Percentiles rank a stretch among this genome's conserved stretches.
Conservation (phyloP, 306 rosid genomes). For the Gillenia trifoliata region DNA sequence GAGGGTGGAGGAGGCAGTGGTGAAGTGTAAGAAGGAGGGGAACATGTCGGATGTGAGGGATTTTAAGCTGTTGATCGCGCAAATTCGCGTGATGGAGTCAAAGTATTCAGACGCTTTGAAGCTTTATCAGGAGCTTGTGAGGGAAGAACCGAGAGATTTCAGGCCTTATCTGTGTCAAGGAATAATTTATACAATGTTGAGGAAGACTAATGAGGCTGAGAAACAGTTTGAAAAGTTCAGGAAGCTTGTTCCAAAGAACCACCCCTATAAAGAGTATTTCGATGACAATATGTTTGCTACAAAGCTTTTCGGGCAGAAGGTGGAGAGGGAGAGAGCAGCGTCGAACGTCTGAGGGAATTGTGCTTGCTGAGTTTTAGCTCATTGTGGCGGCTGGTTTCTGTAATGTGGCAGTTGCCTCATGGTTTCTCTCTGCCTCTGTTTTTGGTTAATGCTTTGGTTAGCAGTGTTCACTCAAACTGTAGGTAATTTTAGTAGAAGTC, state of each 20-base stretch:
- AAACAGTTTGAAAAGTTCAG: conserved; percentile 70
- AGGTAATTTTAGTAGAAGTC: not conserved
- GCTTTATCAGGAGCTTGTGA: conserved; percentile 67
- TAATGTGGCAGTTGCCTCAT: conserved; percentile 28
- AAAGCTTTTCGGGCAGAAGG: conserved; percentile 42
- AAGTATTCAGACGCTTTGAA: conserved; percentile 60
- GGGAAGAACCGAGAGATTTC: conserved; percentile 80
- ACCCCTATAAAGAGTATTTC: conserved; percentile 67
- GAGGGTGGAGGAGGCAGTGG: conserved; percentile 51
- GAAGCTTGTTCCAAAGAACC: conserved; percentile 70
- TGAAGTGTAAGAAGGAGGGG: conserved; percentile 39
- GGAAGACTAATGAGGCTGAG: conserved; percentile 70
- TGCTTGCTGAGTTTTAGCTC: not conserved
- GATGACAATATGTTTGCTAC: conserved; percentile 72
- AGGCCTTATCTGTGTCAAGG: conserved; percentile 90
- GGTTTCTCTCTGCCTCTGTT: conserved; percentile 1
- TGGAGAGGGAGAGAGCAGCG: conserved; percentile 33
- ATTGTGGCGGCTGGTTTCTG: conserved; percentile 12
- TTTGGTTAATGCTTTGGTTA: not conserved
- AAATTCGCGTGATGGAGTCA: conserved; percentile 64
- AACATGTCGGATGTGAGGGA: conserved; percentile 64
- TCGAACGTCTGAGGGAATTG: conserved; percentile 34
- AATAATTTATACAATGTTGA: conserved; percentile 66
- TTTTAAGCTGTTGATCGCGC: conserved; percentile 80
- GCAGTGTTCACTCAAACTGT: not conserved